Base-by-base conservation (phyloP, 2,329 filamentous ascomycete species). In the Fusarium lyarnte region DNA sequence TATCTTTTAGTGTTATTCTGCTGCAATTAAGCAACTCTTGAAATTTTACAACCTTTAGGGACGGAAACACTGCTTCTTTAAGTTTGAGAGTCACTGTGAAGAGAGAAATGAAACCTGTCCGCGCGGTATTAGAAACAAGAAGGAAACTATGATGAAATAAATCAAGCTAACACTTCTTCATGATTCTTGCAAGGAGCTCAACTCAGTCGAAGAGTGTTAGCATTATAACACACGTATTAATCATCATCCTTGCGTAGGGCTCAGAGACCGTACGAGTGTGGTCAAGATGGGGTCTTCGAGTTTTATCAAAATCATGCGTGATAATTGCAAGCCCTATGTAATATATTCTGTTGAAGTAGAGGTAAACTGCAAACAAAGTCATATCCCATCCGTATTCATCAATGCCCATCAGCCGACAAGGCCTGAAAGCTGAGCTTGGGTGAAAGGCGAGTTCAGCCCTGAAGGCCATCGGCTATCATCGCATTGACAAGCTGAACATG, bases 401-500 rank as follows among this genome's bases (percentile, higher is more conserved):
- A 65, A 58, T 72, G 45, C 3, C 8, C 6, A 2, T 8, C 16
- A 33, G 11, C n/a, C n/a, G 46, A 10, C 21, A 2, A 23, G 10
- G 21, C 5, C 10, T 11, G 12, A 43, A 17, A 31, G 27, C 11
- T 47, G 14, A 8, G 14, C 9, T 3, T 47, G 3, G 21, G 27
- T 2, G 8, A 31, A n/a, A 13, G 16, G 9, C 21, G 21, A 49
- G 5, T 23, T 23, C 8, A 53, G 33, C 49, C 33, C 8, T 53
- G 49, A 10, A 53, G 49, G 2, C 84, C 84, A 72, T 86, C 84
- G 2, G 66, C 77, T 25, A 86, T 64, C 85, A 86, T 86, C 6
- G 85, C 84, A 61, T 85, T 77, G 8, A 86, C 74, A 27, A 86
- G 55, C 66, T 80, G 78, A 16, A 83, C 82, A 64, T 86, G 84